Percentiles rank a stretch among this genome's conserved stretches.
These are phyloP conservation scores for Saccharomycopsis phalli DNA, from an alignment of 1,139 yeast species.

Conservation along the genomic window DNA sequence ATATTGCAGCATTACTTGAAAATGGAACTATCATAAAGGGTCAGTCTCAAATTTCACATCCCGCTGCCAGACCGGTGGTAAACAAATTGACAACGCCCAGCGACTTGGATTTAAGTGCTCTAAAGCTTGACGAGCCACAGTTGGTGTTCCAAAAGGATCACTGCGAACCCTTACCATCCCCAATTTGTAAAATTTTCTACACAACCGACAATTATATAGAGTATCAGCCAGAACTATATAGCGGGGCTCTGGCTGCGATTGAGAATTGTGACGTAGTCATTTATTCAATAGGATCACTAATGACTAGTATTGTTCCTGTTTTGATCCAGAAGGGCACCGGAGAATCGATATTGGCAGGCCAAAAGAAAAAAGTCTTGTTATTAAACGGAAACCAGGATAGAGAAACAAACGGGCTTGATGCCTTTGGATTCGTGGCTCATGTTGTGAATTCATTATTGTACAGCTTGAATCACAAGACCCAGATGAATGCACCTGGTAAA, in stretches of 20 bases:
- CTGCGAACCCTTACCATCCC: slow-evolving; percentile 58
- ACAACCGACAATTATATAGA: slow-evolving; percentile 87
- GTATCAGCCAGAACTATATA: slow-evolving; percentile 46
- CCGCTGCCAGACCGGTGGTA: slow-evolving; percentile 29
- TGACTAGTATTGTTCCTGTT: slow-evolving; percentile 80
- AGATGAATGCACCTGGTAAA: neutral
- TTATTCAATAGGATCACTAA: slow-evolving; percentile 79
- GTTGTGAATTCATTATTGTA: slow-evolving; percentile 35
- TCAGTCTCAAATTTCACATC: slow-evolving; percentile 94
- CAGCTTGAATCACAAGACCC: slow-evolving; percentile 4
- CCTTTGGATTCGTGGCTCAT: slow-evolving; percentile 47
- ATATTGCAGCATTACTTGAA: slow-evolving; percentile 66
- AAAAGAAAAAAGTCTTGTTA: slow-evolving; percentile 42
- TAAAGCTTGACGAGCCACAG: slow-evolving; percentile 12
- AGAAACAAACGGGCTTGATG: slow-evolving; percentile 64
- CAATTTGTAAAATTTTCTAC: slow-evolving; percentile 66
- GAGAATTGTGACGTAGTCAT: slow-evolving; percentile 47
- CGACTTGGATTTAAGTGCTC: slow-evolving; percentile 17
- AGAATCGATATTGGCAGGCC: slow-evolving; percentile 34
- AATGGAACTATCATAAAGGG: slow-evolving; percentile 78
- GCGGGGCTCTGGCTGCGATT: slow-evolving; percentile 32
- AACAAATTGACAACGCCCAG: slow-evolving; percentile 11
- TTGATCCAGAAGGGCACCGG: slow-evolving; percentile 69
- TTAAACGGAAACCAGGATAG: slow-evolving; percentile 69
- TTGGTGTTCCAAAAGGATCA: slow-evolving; percentile 28